Percentiles rank a stretch among this genome's conserved stretches.
phyloP scores from a whole-genome alignment of 1,284 basidiomycete species.

The Leccinum pachyderme region DNA sequence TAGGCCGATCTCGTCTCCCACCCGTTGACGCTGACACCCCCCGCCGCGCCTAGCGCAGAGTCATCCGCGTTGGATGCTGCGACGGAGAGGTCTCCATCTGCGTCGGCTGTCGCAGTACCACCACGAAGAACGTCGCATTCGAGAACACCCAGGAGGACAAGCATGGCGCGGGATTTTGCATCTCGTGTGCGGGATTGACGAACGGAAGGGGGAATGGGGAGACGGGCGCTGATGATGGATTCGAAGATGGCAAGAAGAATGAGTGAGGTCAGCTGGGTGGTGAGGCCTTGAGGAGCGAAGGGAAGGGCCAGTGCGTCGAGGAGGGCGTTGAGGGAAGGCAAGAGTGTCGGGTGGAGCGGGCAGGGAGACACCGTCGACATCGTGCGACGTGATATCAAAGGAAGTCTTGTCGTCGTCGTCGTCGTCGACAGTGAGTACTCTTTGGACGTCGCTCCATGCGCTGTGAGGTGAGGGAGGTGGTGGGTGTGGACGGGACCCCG shows the following conservation, averaged over 20 bases:
- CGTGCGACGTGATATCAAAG: background rate
- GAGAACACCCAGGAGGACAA: slow-evolving; percentile 74
- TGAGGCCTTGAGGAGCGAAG: slow-evolving; percentile 47
- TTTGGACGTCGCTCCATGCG: too few relatives aligned
- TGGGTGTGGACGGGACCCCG: too few relatives aligned
- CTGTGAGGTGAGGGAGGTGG: too few relatives aligned
- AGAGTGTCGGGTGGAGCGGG: slow-evolving; percentile 13
- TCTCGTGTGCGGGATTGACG: slow-evolving; percentile 41
- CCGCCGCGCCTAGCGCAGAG: slow-evolving; percentile 15
- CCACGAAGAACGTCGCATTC: slow-evolving; percentile 62
- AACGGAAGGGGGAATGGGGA: slow-evolving; percentile 43
- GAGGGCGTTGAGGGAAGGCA: slow-evolving; percentile 43
- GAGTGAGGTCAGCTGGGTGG: background rate
- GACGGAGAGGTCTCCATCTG: slow-evolving; percentile 6
- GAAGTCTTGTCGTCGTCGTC: background rate
- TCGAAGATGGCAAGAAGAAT: slow-evolving; percentile 37
- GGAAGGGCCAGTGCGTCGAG: slow-evolving; percentile 51
- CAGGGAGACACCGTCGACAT: slow-evolving; percentile 13
- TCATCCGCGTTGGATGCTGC: too few relatives aligned
- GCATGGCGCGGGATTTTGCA: slow-evolving; percentile 59
- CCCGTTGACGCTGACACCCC: slow-evolving; percentile 28
- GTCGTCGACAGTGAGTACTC: background rate
- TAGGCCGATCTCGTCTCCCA: slow-evolving; percentile 53
- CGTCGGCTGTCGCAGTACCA: slow-evolving; percentile 12
- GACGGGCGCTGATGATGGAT: slow-evolving; percentile 48